A percentile compares a stretch with the other conserved stretches of the same genome.
phyloP scores from a whole-genome alignment of 2,329 filamentous ascomycete genomes.

The Samsoniella hepiali region DNA sequence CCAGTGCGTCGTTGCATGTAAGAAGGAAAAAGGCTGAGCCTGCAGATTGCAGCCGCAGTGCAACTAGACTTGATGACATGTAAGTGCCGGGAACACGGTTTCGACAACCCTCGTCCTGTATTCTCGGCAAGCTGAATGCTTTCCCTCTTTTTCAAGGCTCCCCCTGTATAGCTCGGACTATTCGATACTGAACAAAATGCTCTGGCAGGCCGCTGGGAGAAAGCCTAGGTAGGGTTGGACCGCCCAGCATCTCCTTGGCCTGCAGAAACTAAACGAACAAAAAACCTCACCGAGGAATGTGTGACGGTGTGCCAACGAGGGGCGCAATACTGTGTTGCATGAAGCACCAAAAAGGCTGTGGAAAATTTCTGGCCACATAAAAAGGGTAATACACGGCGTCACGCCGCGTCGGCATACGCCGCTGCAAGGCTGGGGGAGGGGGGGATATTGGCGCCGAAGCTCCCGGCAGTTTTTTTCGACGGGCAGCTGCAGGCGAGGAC shows the following conservation, averaged over 20 bases:
- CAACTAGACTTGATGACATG: too few relatives aligned
- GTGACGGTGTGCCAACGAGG: too few relatives aligned
- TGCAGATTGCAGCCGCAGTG: too few relatives aligned
- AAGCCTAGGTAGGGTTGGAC: not conserved
- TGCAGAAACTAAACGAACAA: not conserved
- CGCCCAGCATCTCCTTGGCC: not conserved
- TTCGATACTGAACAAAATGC: not conserved
- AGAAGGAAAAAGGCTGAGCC: too few relatives aligned
- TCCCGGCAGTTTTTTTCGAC: not conserved
- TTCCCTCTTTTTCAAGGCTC: not conserved
- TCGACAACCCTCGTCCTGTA: not conserved
- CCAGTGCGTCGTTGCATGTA: not conserved
- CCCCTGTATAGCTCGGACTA: too few relatives aligned
- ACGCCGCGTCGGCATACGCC: not conserved
- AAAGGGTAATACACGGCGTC: conserved; percentile 27
- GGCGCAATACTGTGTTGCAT: conserved; percentile 24
- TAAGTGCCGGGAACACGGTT: not conserved
- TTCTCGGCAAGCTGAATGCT: not conserved
- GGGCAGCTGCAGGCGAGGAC: conserved; percentile 14
- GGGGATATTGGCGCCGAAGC: conserved; percentile 8
- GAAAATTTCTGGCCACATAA: not conserved
- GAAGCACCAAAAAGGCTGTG: not conserved
- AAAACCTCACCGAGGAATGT: not conserved
- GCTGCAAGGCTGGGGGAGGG: conserved; percentile 10
- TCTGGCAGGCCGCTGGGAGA: not conserved